Evolutionary conservation across 805 yeast species (phyloP).

Genomic region (Kodamaea nitidulidarum): DNA sequence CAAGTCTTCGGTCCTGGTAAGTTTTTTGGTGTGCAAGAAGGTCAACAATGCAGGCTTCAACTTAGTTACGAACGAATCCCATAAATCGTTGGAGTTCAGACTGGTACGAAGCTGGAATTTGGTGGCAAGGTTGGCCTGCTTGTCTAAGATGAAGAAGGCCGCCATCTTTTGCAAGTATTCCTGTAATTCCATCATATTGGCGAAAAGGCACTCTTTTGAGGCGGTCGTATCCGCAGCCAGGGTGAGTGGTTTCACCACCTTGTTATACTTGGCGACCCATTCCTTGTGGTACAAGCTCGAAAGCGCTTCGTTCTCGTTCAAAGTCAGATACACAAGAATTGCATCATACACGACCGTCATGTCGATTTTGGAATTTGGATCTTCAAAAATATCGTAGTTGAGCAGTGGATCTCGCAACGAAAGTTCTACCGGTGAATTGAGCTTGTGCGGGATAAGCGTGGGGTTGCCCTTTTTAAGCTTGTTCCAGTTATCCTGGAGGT

Average conservation of each 20-base stretch:
- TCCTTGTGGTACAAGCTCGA: conserved; percentile 65
- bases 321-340: conserved; percentile 71
- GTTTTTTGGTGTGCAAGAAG: conserved; percentile 39
- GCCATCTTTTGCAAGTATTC: conserved; percentile 57
- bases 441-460: conserved; percentile 50
- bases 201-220: conserved; percentile 20
- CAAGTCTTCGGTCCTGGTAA: conserved; percentile 35
- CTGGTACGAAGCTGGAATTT: conserved; percentile 60
- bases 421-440: conserved; percentile 83
- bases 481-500: conserved; percentile 61
- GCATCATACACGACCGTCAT: conserved; percentile 79
- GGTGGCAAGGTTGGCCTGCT: conserved; percentile 59
- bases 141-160: conserved; percentile 78
- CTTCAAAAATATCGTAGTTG: conserved; percentile 48
- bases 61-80: conserved; percentile 64
- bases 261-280: conserved; percentile 63
- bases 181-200: conserved; percentile 38
- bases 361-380: conserved; percentile 41
- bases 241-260: conserved; percentile 63
- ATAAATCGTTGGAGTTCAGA: conserved; percentile 63
- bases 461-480: conserved; percentile 40
- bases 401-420: conserved; percentile 60
- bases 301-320: conserved; percentile 61
- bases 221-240: conserved; percentile 18
- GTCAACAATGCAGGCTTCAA: conserved; percentile 55